These are phyloP conservation scores for Nakazawaea populi DNA, from an alignment of 805 yeast species.

Conservation along the genomic window DNA sequence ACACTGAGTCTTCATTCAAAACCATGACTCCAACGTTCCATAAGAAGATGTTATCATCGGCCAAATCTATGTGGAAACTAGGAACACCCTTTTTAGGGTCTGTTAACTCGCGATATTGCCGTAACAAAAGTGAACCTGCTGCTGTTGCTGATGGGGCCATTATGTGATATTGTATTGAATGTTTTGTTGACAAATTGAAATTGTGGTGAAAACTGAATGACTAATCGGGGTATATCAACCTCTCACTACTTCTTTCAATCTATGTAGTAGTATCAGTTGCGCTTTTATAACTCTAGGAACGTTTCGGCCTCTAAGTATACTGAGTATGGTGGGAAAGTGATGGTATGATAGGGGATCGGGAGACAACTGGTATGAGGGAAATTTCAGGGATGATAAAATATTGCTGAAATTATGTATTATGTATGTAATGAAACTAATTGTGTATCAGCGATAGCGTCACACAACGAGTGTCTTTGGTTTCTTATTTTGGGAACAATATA, in stretches of 20 bases:
- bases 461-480: background rate
- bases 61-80: constrained; percentile 31
- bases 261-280: too few relatives aligned
- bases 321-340: too few relatives aligned
- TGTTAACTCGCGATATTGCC: constrained; percentile 90
- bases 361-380: too few relatives aligned
- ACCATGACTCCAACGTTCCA: constrained; percentile 94
- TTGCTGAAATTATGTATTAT: background rate
- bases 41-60: constrained; percentile 49
- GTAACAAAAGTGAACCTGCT: constrained; percentile 81
- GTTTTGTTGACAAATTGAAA: background rate
- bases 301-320: too few relatives aligned
- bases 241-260: too few relatives aligned
- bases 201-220: background rate
- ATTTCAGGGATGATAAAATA: too few relatives aligned
- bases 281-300: too few relatives aligned
- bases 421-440: background rate
- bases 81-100: constrained; percentile 73
- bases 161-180: background rate
- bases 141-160: constrained; percentile 11
- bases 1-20: constrained; percentile 79
- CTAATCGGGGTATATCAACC: background rate
- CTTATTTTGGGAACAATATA: too few relatives aligned
- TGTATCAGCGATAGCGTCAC: background rate
- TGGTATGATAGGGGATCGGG: too few relatives aligned